phyloP scores from a whole-genome alignment of 225 moss, liverwort and hornwort species.

The Physcomitrellopsis africana region DNA sequence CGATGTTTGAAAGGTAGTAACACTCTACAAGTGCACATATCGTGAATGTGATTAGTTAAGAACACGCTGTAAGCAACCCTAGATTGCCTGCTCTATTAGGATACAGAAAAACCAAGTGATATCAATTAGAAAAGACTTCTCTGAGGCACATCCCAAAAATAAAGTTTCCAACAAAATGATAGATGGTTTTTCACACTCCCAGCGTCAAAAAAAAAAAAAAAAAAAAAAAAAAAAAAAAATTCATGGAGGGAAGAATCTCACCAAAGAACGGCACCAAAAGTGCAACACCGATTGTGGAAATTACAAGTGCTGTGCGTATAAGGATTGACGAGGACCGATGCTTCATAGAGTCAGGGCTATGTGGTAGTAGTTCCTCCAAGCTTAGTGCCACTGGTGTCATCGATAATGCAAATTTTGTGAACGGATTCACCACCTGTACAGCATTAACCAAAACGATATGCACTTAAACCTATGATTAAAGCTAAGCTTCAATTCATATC shows the following conservation, averaged over 20 bases:
- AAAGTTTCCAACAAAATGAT: too few relatives aligned
- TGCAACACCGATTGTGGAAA: conserved; percentile 78
- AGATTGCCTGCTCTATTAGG: too few relatives aligned
- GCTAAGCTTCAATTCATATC: not conserved
- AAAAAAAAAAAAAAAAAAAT: too few relatives aligned
- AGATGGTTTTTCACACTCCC: too few relatives aligned
- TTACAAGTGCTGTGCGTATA: conserved; percentile 82
- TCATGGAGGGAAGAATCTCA: conserved; percentile 22
- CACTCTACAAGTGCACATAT: not conserved
- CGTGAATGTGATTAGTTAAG: too few relatives aligned
- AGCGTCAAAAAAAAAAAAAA: too few relatives aligned
- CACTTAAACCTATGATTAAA: not conserved
- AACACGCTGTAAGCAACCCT: too few relatives aligned
- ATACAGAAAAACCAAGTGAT: too few relatives aligned
- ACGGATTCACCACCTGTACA: conserved; percentile 61
- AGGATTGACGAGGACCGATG: conserved; percentile 58
- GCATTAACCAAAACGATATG: conserved; percentile 1
- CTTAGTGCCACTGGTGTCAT: conserved; percentile 95
- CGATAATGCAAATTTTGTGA: conserved; percentile 81
- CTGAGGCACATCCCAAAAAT: too few relatives aligned
- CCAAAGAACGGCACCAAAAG: conserved; percentile 88
- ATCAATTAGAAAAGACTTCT: too few relatives aligned
- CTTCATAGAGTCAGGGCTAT: conserved; percentile 46
- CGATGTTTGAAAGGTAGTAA: too few relatives aligned
- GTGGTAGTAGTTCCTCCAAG: conserved; percentile 89